A percentile compares a stretch with the other conserved stretches of the same genome.
These are phyloP conservation scores for Beauveria sp. DNA, from an alignment of 2,329 filamentous ascomycete genomes.

Conservation along the genomic window DNA sequence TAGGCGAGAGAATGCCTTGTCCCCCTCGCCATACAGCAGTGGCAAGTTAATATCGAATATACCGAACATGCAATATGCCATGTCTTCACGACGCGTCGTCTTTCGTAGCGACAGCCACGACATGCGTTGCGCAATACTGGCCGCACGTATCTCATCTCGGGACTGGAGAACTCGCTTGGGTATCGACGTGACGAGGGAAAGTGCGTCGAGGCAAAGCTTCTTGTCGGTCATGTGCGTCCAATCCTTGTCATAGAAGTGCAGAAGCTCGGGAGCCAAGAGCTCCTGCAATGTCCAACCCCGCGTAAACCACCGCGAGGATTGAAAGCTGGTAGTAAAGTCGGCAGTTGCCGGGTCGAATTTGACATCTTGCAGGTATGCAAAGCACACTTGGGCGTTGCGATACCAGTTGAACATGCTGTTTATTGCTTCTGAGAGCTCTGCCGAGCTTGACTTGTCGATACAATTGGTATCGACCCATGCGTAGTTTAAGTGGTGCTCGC, in stretches of 20 bases:
- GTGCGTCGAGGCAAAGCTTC: slow-evolving; percentile 6
- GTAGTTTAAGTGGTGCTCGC: slow-evolving; percentile 15
- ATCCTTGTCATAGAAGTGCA: slow-evolving; percentile 18
- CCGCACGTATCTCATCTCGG: background rate
- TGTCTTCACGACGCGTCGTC: slow-evolving; percentile 18
- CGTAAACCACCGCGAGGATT: slow-evolving; percentile 17
- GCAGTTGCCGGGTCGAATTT: slow-evolving; percentile 6
- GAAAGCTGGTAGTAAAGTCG: slow-evolving; percentile 6
- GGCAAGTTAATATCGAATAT: slow-evolving; percentile 22
- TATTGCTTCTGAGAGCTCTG: background rate
- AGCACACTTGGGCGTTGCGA: background rate
- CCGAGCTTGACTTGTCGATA: slow-evolving; percentile 1
- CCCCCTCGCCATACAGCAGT: slow-evolving; percentile 20
- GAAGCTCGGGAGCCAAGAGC: slow-evolving; percentile 17
- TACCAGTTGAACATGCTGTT: background rate
- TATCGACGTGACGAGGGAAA: slow-evolving; percentile 16
- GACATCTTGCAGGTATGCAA: background rate
- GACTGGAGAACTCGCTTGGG: slow-evolving; percentile 5
- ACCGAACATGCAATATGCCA: slow-evolving; percentile 20
- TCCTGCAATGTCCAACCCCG: slow-evolving; percentile 15
- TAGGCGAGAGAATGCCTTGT: slow-evolving; percentile 13
- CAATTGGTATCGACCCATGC: slow-evolving; percentile 20
- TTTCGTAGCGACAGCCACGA: slow-evolving; percentile 14
- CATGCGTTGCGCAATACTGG: slow-evolving; percentile 8
- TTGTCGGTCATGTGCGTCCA: slow-evolving; percentile 18